Percentiles rank a stretch among this genome's conserved stretches.
phyloP scores from a whole-genome alignment of 202 grass and related monocot species.

The Setaria italica region DNA sequence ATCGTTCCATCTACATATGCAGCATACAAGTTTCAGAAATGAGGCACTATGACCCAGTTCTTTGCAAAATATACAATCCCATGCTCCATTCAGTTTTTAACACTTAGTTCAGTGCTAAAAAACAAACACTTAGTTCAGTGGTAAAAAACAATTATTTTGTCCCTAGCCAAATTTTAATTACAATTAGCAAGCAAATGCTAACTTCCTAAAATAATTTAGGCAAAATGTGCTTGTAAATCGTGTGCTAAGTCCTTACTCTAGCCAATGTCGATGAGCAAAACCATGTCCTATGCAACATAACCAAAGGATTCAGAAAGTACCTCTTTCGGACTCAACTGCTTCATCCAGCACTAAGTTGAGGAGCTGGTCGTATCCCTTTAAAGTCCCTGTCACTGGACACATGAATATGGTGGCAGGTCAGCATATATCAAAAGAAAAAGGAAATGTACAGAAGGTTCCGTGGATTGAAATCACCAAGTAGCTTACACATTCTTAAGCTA shows the following conservation, averaged over 20 bases:
- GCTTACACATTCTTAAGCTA: not conserved
- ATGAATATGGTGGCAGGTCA: constrained; percentile 15
- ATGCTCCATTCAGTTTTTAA: not conserved
- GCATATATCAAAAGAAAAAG: not conserved
- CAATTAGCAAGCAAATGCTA: not conserved
- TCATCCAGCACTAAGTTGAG: constrained; percentile 91
- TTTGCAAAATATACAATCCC: not conserved
- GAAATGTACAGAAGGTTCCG: not conserved
- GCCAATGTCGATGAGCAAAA: not conserved
- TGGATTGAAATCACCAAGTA: not conserved
- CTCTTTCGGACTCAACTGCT: constrained; percentile 78
- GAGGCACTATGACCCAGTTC: not conserved
- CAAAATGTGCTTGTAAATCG: not conserved
- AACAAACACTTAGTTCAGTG: not conserved
- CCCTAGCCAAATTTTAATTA: not conserved
- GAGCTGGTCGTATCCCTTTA: constrained; percentile 91
- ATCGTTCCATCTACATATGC: not conserved
- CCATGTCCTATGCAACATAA: not conserved
- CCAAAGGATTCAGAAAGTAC: constrained; percentile 36
- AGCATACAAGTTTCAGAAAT: not conserved
- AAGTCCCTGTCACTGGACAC: constrained; percentile 71
- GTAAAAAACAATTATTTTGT: not conserved
- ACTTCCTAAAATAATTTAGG: not conserved
- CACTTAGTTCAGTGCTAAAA: not conserved
- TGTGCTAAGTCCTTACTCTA: constrained; percentile 1